These are phyloP conservation scores for Trichoderma gracile DNA, from an alignment of 2,329 filamentous ascomycete genomes.

Conservation along the genomic window DNA sequence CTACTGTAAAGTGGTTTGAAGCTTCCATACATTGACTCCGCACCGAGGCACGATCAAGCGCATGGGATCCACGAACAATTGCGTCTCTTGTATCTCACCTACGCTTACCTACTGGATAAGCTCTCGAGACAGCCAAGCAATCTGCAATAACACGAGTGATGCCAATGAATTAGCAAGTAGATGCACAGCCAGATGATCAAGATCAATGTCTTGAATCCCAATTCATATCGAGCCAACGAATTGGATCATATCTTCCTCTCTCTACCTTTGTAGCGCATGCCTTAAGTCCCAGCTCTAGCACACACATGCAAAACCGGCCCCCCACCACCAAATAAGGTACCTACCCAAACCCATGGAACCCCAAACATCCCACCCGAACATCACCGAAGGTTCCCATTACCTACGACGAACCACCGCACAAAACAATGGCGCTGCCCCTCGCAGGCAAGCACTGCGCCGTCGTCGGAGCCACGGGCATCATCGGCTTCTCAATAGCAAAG, in stretches of 20 bases:
- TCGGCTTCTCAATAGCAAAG: constrained; percentile 66
- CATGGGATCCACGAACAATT: not conserved
- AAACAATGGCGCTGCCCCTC: constrained; percentile 40
- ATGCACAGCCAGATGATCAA: too few species aligned
- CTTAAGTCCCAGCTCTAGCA: not conserved
- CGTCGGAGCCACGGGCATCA: constrained; percentile 70
- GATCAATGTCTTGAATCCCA: too few species aligned
- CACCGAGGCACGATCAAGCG: constrained; percentile 4
- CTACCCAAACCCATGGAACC: too few species aligned
- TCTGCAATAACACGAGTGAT: not conserved
- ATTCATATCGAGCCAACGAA: too few species aligned
- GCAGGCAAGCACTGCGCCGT: constrained; percentile 58
- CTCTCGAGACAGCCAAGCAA: not conserved
- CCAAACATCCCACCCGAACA: not conserved
- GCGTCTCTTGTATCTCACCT: too few species aligned
- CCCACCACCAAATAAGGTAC: too few species aligned
- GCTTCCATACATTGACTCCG: not conserved
- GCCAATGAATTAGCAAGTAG: too few species aligned
- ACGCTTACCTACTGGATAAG: not conserved
- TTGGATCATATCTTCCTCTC: too few species aligned
- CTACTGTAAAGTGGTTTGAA: not conserved
- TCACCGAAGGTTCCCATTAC: not conserved
- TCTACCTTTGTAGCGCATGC: not conserved
- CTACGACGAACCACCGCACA: not conserved
- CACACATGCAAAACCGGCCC: not conserved